Percentiles rank a stretch among this genome's conserved stretches.
Evolutionary conservation across 208 protist species (phyloP).

Genomic region (Crithidia brevicula): DNA sequence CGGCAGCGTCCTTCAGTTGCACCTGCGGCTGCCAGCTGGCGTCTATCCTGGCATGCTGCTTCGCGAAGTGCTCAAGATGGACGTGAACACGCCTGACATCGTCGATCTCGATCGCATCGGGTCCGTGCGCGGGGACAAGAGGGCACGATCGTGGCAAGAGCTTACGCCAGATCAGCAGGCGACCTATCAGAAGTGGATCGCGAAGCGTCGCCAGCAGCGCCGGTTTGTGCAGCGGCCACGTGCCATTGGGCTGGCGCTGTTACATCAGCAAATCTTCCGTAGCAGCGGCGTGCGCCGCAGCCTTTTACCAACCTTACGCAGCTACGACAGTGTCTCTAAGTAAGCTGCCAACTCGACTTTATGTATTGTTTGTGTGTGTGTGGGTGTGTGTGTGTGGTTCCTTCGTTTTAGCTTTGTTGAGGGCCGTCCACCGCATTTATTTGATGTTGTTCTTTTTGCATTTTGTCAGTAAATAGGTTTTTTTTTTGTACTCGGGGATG

Average conservation of each 20-base stretch:
- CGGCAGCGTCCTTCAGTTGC: slow-evolving; percentile 63
- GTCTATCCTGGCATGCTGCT: slow-evolving; percentile 84
- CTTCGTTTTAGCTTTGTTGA: no score
- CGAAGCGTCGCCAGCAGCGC: slow-evolving; percentile 64
- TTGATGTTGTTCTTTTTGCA: slow-evolving; percentile 8
- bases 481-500: no score
- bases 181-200: slow-evolving; percentile 54
- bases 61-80: slow-evolving; percentile 84
- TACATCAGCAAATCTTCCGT: slow-evolving; percentile 90
- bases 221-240: slow-evolving; percentile 52
- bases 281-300: slow-evolving; percentile 74
- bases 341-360: no score
- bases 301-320: slow-evolving; percentile 80
- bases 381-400: neutral
- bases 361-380: neutral
- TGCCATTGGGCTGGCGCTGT: slow-evolving; percentile 71
- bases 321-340: slow-evolving; percentile 86
- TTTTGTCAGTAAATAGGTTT: no score
- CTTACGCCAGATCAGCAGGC: slow-evolving; percentile 59
- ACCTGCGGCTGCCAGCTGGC: slow-evolving; percentile 57
- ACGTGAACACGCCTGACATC: slow-evolving; percentile 79
- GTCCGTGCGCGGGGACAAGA: slow-evolving; percentile 35
- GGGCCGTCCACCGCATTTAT: neutral
- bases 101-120: slow-evolving; percentile 69
- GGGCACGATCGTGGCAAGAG: slow-evolving; percentile 46